Evolutionary conservation across 1,139 yeast species (phyloP).

Genomic region (Hanseniaspora gamundiae): DNA sequence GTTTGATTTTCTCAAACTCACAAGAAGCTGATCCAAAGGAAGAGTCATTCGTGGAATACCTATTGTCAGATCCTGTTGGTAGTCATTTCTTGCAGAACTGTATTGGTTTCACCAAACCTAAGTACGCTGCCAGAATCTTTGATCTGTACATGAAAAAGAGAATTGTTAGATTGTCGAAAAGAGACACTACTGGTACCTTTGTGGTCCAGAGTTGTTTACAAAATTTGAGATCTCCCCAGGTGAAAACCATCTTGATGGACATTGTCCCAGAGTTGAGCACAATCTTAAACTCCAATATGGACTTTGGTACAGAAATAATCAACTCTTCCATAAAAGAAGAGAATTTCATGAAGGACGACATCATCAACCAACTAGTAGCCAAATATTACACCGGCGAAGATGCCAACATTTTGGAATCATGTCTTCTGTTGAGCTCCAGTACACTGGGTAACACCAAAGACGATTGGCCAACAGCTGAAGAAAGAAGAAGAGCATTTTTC

Average conservation of each 20-base stretch:
- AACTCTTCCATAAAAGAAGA: constrained; percentile 52
- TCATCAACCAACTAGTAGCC: constrained; percentile 45
- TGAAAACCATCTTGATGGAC: constrained; percentile 52
- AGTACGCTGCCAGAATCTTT: constrained; percentile 60
- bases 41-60: constrained; percentile 71
- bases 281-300: constrained; percentile 55
- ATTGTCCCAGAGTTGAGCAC: constrained; percentile 56
- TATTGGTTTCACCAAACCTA: constrained; percentile 53
- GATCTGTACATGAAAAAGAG: constrained; percentile 62
- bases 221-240: constrained; percentile 45
- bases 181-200: constrained; percentile 74
- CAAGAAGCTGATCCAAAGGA: constrained; percentile 50
- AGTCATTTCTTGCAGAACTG: constrained; percentile 77
- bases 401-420: constrained; percentile 49
- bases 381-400: constrained; percentile 37
- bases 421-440: constrained; percentile 50
- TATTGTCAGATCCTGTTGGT: constrained; percentile 80
- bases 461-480: constrained; percentile 89
- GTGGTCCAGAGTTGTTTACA: constrained; percentile 61
- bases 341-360: constrained; percentile 52
- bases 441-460: constrained; percentile 73
- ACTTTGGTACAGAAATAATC: constrained; percentile 54
- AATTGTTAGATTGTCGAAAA: constrained; percentile 55
- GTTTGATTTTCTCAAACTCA: constrained; percentile 30
- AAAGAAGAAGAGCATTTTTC: constrained; percentile 67